A percentile compares a stretch with the other conserved stretches of the same genome.
Evolutionary conservation across 2,329 filamentous ascomycete species (phyloP).

Genomic region (Xylariaceae sp.): DNA sequence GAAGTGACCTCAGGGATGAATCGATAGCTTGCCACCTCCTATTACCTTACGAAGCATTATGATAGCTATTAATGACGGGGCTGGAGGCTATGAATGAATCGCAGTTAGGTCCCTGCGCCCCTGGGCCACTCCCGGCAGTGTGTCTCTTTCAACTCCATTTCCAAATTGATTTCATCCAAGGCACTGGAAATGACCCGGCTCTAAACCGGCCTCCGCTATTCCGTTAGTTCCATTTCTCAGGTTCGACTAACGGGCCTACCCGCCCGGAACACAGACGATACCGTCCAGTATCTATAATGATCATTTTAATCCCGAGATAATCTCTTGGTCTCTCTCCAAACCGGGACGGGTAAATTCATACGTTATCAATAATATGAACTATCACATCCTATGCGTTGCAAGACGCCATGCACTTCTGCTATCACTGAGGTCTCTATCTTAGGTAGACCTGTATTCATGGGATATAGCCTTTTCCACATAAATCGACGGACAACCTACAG

Average conservation of each 20-base stretch:
- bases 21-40: neutral
- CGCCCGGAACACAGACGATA: conserved; percentile 8
- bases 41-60: neutral
- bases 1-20: neutral
- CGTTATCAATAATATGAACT: neutral
- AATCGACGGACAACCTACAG: neutral
- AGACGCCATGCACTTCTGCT: neutral
- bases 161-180: conserved; percentile 19
- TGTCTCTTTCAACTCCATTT: conserved; percentile 13
- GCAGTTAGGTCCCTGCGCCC: conserved; percentile 13
- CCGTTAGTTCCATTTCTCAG: conserved; percentile 16
- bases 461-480: neutral
- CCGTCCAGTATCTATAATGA: neutral
- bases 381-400: neutral
- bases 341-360: neutral
- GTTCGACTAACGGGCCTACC: conserved; percentile 18
- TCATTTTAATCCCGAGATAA: neutral
- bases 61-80: neutral
- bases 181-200: conserved; percentile 19
- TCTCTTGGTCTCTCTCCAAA: neutral
- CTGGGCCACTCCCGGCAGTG: conserved; percentile 10
- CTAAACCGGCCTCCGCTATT: conserved; percentile 8
- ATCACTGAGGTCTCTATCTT: neutral
- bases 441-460: neutral
- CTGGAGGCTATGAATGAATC: neutral